Evolutionary conservation across 495 filamentous ascomycete species (phyloP).

Genomic region (Penicillium coffeae): DNA sequence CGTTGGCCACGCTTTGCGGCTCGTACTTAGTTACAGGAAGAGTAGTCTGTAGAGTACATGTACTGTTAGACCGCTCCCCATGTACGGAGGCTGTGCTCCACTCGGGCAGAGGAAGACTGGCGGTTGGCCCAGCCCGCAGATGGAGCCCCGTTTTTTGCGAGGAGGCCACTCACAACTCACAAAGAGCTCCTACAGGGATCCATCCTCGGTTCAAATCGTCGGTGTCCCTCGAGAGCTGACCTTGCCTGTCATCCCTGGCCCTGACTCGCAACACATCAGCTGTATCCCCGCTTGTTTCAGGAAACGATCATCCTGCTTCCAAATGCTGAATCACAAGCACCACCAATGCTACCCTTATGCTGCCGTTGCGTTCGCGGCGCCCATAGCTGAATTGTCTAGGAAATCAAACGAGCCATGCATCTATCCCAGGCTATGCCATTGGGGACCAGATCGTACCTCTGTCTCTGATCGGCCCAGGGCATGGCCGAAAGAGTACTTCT

Average conservation of each 20-base stretch:
- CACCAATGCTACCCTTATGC: conserved; percentile 19
- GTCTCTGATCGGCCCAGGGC: too few species aligned
- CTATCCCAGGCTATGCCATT: conserved; percentile 2
- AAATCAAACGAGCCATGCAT: not conserved
- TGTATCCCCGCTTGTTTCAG: conserved; percentile 13
- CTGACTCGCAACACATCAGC: not conserved
- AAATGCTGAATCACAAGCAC: too few species aligned
- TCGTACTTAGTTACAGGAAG: too few species aligned
- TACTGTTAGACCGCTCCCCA: not conserved
- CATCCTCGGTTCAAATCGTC: conserved; percentile 21
- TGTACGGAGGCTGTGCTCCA: not conserved
- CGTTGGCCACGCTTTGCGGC: not conserved
- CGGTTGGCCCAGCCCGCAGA: conserved; percentile 14
- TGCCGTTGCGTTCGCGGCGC: conserved; percentile 11
- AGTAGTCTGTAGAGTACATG: too few species aligned
- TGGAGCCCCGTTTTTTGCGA: conserved; percentile 11
- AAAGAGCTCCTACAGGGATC: not conserved
- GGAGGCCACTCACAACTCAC: conserved; percentile 12
- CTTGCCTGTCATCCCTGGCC: not conserved
- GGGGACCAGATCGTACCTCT: not conserved
- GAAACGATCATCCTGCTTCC: conserved; percentile 1
- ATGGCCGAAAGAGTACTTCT: too few species aligned
- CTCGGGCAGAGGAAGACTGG: not conserved
- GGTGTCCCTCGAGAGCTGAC: conserved; percentile 20
- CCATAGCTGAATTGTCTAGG: not conserved